Evolutionary conservation across 1,284 basidiomycete species (phyloP), one percentile per base, ranked within the genome.

Genomic region (Mixia osmundae): DNA sequence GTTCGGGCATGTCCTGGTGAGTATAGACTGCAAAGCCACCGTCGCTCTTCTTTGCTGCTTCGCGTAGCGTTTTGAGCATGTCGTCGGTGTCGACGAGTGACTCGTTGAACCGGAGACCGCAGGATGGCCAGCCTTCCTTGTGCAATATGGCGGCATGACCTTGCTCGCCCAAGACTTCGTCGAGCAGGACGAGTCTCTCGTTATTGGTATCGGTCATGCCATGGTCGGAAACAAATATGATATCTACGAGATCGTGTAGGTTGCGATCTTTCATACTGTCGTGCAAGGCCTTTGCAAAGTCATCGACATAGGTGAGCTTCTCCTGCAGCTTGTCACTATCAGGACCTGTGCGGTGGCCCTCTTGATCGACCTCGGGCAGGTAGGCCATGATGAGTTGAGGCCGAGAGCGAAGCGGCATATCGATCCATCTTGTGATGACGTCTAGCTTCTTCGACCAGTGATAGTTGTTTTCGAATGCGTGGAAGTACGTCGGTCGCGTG

Each of bases 151-250:
- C 59, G 15, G 54, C 53, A 41, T 68, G 63, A 2, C 71, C 72
- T 1, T 75, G 69, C 20, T 57, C 46, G 0, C 75, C 77, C n/a
- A 87, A 59, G 39, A 83, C 67, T 41, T 77, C 71, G 52, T 91
- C 82, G 35, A 91, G 61, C 54, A 73, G 82, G 25, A 89, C 60
- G 36, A 71, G 61, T 33, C 73, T 66, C 0, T 72, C 68, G 45
- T 76, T 66, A 43, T 69, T 72, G 6, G 80, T 87, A 46, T 74
- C 72, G 0, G 72, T 74, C 26, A 37, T 30, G 26, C 33, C 5
- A 16, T 23, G 19, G 15, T 91, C 85, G 40, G 73, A 77, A 35
- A 91, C 78, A 48, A 87, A 80, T 19, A 89, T 65, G 20, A 91
- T 62, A 53, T 91, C 78, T 21, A 87, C 73, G 20, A 89, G 74